Evolutionary conservation across 805 yeast species (phyloP).

Genomic region (Wickerhamiella slavikovae): DNA sequence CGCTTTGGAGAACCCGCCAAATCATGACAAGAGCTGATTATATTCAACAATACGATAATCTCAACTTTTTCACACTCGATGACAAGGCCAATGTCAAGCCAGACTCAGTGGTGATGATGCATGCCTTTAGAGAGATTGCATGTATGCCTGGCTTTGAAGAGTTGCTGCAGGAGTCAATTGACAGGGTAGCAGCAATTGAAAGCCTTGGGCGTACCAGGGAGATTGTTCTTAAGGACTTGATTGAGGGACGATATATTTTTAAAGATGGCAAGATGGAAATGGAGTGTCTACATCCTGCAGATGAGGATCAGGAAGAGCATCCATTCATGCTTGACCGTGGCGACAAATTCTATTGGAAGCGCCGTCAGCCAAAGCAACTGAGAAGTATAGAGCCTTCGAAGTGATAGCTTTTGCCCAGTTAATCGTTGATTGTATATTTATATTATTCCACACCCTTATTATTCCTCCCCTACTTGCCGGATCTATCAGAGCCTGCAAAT

Average conservation of each 20-base stretch:
- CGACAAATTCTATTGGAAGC: conserved; percentile 9
- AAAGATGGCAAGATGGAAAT: too few relatives aligned
- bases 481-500: too few relatives aligned
- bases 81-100: conserved; percentile 51
- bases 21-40: conserved; percentile 72
- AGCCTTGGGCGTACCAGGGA: conserved; percentile 62
- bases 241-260: conserved; percentile 13
- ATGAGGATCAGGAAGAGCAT: conserved; percentile 11
- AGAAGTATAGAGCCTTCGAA: too few relatives aligned
- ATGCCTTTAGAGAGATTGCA: conserved; percentile 65
- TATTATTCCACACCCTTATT: too few relatives aligned
- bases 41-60: conserved; percentile 51
- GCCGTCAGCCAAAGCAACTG: too few relatives aligned
- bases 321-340: conserved; percentile 4
- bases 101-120: conserved; percentile 76
- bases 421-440: too few relatives aligned
- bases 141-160: conserved; percentile 50
- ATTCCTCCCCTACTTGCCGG: too few relatives aligned
- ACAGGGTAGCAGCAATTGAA: conserved; percentile 57
- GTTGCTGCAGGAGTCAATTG: conserved; percentile 39
- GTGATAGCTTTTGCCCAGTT: too few relatives aligned
- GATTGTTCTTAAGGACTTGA: conserved; percentile 47
- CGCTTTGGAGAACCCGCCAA: conserved; percentile 68
- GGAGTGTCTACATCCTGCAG: too few relatives aligned
- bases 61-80: conserved; percentile 65